These are phyloP conservation scores for Kingdonia uniflora DNA, from an alignment of 164 flowering plant genomes.

Conservation along the genomic window DNA sequence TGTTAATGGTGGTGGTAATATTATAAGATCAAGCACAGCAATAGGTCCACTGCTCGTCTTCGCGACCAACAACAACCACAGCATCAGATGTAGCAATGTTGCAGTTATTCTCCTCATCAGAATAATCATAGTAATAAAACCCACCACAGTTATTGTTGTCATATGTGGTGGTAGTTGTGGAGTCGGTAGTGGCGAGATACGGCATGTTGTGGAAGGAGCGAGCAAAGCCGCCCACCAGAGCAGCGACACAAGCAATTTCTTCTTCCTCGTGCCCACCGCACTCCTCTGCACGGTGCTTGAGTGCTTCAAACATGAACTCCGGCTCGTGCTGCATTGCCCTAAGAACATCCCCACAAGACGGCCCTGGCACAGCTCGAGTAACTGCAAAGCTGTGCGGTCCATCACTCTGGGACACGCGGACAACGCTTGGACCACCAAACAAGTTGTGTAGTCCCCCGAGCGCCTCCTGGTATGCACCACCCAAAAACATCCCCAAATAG, in stretches of 20 bases:
- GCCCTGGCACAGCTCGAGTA: slow-evolving; percentile 77
- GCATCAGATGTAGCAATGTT: slow-evolving; percentile 13
- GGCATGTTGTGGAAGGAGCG: slow-evolving; percentile 81
- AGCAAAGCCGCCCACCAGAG: slow-evolving; percentile 47
- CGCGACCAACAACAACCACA: slow-evolving; percentile 19
- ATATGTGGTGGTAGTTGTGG: slow-evolving; percentile 22
- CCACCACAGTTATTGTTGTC: slow-evolving; percentile 22
- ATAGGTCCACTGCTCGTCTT: slow-evolving; percentile 71
- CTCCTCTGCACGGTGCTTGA: slow-evolving; percentile 84
- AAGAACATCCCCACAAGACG: slow-evolving; percentile 72
- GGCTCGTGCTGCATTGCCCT: slow-evolving; percentile 99
- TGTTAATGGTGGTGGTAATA: neutral
- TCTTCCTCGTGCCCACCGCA: slow-evolving; percentile 14
- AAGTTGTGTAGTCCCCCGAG: slow-evolving; percentile 96
- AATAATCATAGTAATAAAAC: slow-evolving; percentile 25
- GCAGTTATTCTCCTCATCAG: slow-evolving; percentile 22
- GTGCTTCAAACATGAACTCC: slow-evolving; percentile 86
- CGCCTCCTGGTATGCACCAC: slow-evolving; percentile 99
- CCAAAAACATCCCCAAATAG: slow-evolving; percentile 93
- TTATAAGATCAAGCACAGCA: slow-evolving; percentile 40
- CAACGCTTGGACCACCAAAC: slow-evolving; percentile 93
- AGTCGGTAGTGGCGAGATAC: slow-evolving; percentile 33
- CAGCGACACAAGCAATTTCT: slow-evolving; percentile 13
- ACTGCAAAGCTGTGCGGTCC: slow-evolving; percentile 93
- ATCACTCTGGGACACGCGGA: slow-evolving; percentile 78